These are phyloP conservation scores for Salix brachista DNA, from an alignment of 345 rosid genomes.

Conservation along the genomic window DNA sequence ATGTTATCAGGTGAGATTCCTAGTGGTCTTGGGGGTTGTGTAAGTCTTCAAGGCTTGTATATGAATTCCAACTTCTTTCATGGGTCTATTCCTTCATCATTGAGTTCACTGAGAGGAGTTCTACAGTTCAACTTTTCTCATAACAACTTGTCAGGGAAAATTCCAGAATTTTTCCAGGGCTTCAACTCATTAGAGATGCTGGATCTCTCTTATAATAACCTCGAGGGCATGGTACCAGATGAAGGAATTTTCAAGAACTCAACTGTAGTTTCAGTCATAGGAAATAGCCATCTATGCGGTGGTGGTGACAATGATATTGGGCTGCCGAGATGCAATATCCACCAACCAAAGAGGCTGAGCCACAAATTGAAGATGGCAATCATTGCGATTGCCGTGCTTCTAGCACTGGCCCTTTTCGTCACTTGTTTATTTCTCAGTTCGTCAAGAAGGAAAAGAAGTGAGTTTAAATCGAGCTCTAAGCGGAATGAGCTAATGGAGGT, in stretches of 20 bases:
- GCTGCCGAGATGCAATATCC: neutral
- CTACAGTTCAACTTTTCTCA: neutral
- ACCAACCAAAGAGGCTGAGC: no score
- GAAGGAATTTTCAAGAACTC: neutral
- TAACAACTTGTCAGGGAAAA: neutral
- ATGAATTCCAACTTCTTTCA: neutral
- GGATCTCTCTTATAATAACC: neutral
- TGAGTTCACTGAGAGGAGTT: neutral
- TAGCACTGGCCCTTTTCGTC: no score
- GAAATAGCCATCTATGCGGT: neutral
- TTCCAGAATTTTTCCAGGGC: neutral
- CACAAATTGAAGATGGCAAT: no score
- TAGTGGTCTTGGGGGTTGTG: neutral
- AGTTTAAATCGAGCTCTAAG: no score
- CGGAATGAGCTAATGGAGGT: neutral
- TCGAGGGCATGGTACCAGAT: neutral
- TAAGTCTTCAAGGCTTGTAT: neutral
- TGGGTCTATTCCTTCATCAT: neutral
- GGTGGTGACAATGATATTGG: neutral
- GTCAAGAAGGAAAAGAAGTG: no score
- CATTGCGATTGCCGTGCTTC: no score
- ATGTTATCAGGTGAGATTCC: conserved; percentile 1
- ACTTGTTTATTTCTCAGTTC: no score
- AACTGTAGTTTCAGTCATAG: neutral
- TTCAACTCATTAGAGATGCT: neutral